Evolutionary conservation across 768 basidiomycete genomes (phyloP), one percentile per base, ranked within the genome.

Genomic region (Suillus weaverae): DNA sequence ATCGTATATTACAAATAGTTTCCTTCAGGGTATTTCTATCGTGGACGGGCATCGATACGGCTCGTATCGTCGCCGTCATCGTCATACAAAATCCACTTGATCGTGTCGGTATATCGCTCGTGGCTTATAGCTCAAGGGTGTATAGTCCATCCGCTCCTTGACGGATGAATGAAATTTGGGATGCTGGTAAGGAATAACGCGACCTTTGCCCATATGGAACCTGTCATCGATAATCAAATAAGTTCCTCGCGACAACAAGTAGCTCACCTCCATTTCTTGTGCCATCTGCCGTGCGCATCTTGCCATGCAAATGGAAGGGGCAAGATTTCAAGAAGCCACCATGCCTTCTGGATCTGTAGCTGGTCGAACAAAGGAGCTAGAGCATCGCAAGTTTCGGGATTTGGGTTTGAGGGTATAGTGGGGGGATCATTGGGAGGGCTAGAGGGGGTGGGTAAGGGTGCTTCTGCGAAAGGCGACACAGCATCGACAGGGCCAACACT

Each of bases 241-340:
- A 60, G 57, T 67, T 22, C n/a, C n/a, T 46, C 33, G 41, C 18
- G 9, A 5, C 13, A 10, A 66, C 57, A 48, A 16, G 56, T n/a
- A 8, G 77, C 89, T 63, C 67, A 91, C 91, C 80, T 79, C 75
- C 81, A 85, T 51, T 76, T 76, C 9, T 65, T 77, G 66, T 85
- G 83, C 89, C 89, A 91, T 18, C 68, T 70, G 2, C 86, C 85
- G 1, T 81, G 59, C 0, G 65, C 67, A 64, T 90, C 86, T 71
- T 91, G 90, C 81, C 82, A 89, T 22, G 78, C 72, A 68, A 81
- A 84, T 44, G 70, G 72, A 62, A 82, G 70, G 18, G 89, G 90
- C 0, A 91, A 35, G 33, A 91, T 75, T 75, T 94, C 91, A 41
- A 92, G 75, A n/a, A 90, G 39, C 90, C 89, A 89, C 91, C 91